A percentile compares a stretch with the other conserved stretches of the same genome.
These are phyloP conservation scores for Pseudogymnoascus sp. DNA, from an alignment of 2,329 filamentous ascomycete species.

Conservation along the genomic window DNA sequence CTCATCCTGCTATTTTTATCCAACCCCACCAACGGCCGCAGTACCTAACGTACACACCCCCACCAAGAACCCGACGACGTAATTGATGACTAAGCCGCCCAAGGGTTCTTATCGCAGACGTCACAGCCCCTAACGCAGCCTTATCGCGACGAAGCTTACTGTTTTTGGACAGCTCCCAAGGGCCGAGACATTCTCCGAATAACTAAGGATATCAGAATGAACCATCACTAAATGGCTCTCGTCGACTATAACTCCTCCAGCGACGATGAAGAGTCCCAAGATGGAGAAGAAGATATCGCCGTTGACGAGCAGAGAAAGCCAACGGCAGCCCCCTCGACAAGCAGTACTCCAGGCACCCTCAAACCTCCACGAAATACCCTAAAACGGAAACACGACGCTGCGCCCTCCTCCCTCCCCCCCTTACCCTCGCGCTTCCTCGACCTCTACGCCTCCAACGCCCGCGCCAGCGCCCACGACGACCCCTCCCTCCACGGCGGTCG, in stretches of 20 bases:
- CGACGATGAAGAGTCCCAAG: constrained; percentile 24
- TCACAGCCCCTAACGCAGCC: neutral
- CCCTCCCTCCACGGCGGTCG: constrained; percentile 78
- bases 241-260: constrained; percentile 56
- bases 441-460: constrained; percentile 75
- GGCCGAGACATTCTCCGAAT: constrained; percentile 1
- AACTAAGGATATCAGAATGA: neutral
- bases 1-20: neutral
- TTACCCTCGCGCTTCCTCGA: constrained; percentile 77
- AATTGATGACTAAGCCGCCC: neutral
- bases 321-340: neutral
- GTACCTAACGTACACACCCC: neutral
- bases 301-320: neutral
- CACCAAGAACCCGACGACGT: neutral
- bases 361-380: neutral
- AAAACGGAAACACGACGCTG: constrained; percentile 4
- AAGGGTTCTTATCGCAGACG: neutral
- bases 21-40: neutral
- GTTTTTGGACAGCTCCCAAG: neutral
- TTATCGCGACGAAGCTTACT: constrained; percentile 3
- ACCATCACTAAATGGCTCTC: constrained; percentile 41
- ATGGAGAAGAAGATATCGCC: neutral
- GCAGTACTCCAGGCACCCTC: neutral
- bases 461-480: constrained; percentile 71
- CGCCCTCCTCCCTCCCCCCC: constrained; percentile 48